Evolutionary conservation across 257 asterid species (phyloP).

Genomic region (Solanum bukasovii): DNA sequence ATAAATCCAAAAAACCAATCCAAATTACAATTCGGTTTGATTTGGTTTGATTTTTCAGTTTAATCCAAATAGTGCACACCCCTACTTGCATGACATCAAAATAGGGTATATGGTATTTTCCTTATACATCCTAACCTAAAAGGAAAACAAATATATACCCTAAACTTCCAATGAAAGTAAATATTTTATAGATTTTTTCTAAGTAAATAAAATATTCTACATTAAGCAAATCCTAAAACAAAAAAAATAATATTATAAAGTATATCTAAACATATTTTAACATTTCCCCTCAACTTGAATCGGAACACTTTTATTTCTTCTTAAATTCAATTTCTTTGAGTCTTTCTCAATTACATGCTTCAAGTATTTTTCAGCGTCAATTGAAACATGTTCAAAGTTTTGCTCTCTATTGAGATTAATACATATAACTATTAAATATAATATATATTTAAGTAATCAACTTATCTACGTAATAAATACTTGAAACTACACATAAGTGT

Average conservation of each 20-base stretch:
- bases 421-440: too few relatives aligned
- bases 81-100: neutral
- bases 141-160: neutral
- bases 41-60: too few relatives aligned
- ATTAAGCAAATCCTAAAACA: neutral
- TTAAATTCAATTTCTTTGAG: too few relatives aligned
- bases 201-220: neutral
- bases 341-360: neutral
- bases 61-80: too few relatives aligned
- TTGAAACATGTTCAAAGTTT: too few relatives aligned
- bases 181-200: too few relatives aligned
- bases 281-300: neutral
- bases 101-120: too few relatives aligned
- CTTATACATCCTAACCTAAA: neutral
- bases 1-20: too few relatives aligned
- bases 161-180: neutral
- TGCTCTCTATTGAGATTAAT: too few relatives aligned
- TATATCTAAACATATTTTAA: too few relatives aligned
- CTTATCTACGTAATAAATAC: accelerated
- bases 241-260: too few relatives aligned
- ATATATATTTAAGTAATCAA: neutral
- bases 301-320: neutral
- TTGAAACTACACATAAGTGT: accelerated
- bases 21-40: too few relatives aligned
- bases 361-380: neutral